Evolutionary conservation across 257 asterid genomes (phyloP), one percentile per base, ranked within the genome.

Genomic region (Nicotiana tomentosiformis): DNA sequence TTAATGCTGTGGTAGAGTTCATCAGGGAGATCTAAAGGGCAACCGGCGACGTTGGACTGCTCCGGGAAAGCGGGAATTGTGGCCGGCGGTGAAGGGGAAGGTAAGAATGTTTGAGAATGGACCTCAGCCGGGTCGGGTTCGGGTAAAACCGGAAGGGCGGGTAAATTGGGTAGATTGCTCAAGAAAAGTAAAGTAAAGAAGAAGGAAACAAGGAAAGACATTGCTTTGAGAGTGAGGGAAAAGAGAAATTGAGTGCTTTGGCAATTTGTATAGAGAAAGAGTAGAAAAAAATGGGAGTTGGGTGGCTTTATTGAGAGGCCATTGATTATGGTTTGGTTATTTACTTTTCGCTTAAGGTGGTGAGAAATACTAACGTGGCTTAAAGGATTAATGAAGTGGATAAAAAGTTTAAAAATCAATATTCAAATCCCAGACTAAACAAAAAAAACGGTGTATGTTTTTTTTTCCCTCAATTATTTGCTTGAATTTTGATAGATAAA

Each of bases 31-130:
- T 95, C 91, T 84, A 95, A 86, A 17, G 95, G 96, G 87, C 98
- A 95, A 53, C 81, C 88, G 69, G 92, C 86, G 85, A 86, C 83
- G 72, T 84, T 90, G 69, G 97, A 92, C 86, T 95, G 97, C 84
- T 93, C 97, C n/a, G 95, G 98, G 89, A 95, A 95, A 70, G 99
- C 99, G 43, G 98, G 97, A 82, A 95, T 95, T 64, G 98, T 95
- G 77, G 95, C 88, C n/a, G 93, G 89, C 0, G 94, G 89, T 58
- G 95, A 55, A 14, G 61, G 89, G 82, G 83, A 35, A 72, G 88
- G 94, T 64, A 84, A 81, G 53, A 88, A 88, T 37, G 90, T 89
- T 68, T 91, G 96, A 77, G 93, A 89, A 29, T 88, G 89, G 81
- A 85, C 76, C 1, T 91, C n/a, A 4, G 87, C 87, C 18, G 93